Evolutionary conservation across 768 basidiomycete genomes (phyloP), one percentile per base, ranked within the genome.

Genomic region (Boletus sp.): DNA sequence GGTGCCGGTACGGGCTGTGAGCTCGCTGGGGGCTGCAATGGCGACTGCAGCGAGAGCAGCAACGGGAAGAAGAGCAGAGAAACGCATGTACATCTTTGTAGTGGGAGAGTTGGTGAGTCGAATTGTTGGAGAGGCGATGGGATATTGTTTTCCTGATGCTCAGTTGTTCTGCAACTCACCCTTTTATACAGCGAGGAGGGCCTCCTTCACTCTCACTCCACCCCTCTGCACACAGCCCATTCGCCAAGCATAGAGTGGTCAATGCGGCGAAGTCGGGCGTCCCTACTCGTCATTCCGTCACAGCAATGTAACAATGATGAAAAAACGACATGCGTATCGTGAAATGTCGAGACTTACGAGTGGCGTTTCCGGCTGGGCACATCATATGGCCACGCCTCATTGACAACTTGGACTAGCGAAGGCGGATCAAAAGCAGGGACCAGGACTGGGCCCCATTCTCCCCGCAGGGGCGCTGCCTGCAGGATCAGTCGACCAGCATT

Each of bases 101-200:
- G 15, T 7, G 7, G 38, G n/a, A 38, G n/a, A 10, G 38, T 10
- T 19, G 38, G n/a, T 17, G n/a, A 39, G 38, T 39, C 11, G 19
- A 39, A n/a, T n/a, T n/a, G n/a, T n/a, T n/a, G n/a, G 4, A 39
- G 38, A 39, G 19, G 38, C n/a, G n/a, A n/a, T n/a, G n/a, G n/a
- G n/a, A n/a, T n/a, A n/a, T n/a, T n/a, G n/a, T n/a, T n/a, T n/a
- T n/a, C n/a, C n/a, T n/a, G n/a, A n/a, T n/a, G n/a, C n/a, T n/a
- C n/a, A 39, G 7, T 1, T 8, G 14, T 6, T 25, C 14, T 35
- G 5, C 7, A 6, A 29, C 35, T 9, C 5, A n/a, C 17, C 41
- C 17, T 53, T 54, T 57, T 64, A 64, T 60, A 60, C 44, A 4
- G 9, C 15, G 17, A 30, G 29, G 10, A 25, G 10, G 4, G 11